These are phyloP conservation scores for Prorocentrum cordatum DNA, from an alignment of 169 alveolate species.

Conservation along the genomic window DNA sequence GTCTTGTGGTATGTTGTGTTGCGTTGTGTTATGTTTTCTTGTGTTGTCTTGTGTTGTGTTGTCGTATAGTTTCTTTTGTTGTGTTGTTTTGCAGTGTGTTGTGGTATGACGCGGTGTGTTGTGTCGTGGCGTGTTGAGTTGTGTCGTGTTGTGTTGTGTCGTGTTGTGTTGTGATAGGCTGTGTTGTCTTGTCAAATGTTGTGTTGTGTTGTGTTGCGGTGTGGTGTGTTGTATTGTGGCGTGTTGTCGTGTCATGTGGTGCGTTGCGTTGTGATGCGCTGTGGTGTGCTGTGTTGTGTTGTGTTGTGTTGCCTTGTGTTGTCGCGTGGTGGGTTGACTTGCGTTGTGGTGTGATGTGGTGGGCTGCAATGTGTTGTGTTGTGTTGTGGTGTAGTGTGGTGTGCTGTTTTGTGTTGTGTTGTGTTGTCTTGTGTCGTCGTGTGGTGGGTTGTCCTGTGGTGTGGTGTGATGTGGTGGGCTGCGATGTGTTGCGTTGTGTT, in stretches of 20 bases:
- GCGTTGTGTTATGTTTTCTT: not conserved
- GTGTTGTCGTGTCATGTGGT: not conserved
- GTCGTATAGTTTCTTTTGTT: not conserved
- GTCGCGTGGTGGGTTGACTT: not conserved
- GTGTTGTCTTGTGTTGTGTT: not conserved
- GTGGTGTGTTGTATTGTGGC: not conserved
- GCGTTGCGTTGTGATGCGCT: not conserved
- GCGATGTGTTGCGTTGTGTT: not conserved
- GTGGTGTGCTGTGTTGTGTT: not conserved
- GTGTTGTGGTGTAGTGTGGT: not conserved
- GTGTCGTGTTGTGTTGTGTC: not conserved
- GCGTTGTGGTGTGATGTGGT: not conserved
- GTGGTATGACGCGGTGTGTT: not conserved
- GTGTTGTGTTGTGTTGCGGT: not conserved
- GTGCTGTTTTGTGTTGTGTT: not conserved
- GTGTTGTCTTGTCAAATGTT: not conserved
- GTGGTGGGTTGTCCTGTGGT: not conserved
- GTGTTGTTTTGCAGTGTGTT: not conserved
- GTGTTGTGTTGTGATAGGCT: not conserved
- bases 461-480: not conserved
- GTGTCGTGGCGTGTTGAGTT: not conserved
- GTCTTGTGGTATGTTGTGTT: not conserved
- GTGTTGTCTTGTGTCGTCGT: not conserved
- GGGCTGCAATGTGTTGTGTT: not conserved
- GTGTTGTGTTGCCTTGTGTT: not conserved